Evolutionary conservation across 148 eudicot genomes (phyloP), one percentile per base, ranked within the genome.

Genomic region (Vaccinium macrocarpon): DNA sequence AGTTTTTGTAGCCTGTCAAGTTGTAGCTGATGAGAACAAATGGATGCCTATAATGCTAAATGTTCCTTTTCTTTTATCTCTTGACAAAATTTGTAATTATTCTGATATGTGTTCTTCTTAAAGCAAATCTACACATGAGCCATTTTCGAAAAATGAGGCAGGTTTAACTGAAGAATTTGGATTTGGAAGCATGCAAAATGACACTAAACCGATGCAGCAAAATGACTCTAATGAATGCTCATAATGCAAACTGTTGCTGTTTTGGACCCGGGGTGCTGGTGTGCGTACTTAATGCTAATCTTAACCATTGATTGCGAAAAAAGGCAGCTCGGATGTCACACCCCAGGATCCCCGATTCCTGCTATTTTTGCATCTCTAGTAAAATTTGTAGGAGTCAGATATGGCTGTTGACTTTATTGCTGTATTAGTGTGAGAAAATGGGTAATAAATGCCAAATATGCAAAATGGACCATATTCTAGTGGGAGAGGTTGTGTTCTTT

Each of bases 391-490:
- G 6, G 52, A 50, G 52, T 50, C 61, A 81, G 71, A 64, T 50
- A 10, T 84, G 81, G 82, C 49, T 86, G 56, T 80, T 81, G 52
- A 10, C 52, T 75, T 85, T 74, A 84, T 87, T 84, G 64, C 79
- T 84, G 81, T 91, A 10, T 77, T 0, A 35, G 46, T 19, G 71
- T 57, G 57, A 50, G 82, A 51, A 70, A 86, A 82, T 85, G 86
- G 76, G 80, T 57, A 91, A 89, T 89, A 91, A 91, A 88, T 87
- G 87, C 84, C 80, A 42, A 79, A 88, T 81, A 79, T 87, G 23
- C 38, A 84, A 76, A 76, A 82, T 82, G 88, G 90, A 84, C 86
- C 85, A 84, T 62, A 52, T 80, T 64, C 48, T 46, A 81, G 76
- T 74, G 81, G 81, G 79, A 56, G 84, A 76, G 55, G 27, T 25